Conservation (phyloP, 495 filamentous ascomycete species). For the Parmelia sp. region DNA sequence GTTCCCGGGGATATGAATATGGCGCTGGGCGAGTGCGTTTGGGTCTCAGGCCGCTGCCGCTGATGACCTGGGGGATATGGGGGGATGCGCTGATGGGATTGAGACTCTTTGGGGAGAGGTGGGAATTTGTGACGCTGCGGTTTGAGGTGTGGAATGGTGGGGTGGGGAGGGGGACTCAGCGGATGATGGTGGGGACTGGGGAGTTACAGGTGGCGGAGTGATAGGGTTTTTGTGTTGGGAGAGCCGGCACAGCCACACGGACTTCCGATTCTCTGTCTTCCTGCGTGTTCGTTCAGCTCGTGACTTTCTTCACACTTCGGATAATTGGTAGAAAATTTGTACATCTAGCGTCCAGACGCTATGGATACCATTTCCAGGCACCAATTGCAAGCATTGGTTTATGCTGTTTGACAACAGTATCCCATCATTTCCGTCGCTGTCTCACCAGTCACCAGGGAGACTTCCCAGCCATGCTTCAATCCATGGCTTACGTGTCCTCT, state of each 20-base stretch:
- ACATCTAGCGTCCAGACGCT: too few species aligned
- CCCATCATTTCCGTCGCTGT: neutral
- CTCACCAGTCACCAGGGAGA: too few species aligned
- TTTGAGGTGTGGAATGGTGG: neutral
- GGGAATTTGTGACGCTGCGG: neutral
- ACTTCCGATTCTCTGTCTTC: too few species aligned
- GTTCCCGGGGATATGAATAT: neutral
- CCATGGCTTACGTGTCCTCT: neutral
- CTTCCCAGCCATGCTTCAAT: too few species aligned
- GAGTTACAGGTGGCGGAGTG: neutral
- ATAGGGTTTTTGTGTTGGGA: neutral
- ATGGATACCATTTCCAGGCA: too few species aligned
- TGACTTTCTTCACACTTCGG: too few species aligned
- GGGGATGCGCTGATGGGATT: neutral
- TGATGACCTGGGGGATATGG: neutral
- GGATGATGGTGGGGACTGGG: neutral
- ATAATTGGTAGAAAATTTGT: too few species aligned
- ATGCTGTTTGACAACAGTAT: neutral
- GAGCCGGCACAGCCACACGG: too few species aligned
- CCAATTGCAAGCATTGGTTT: neutral
- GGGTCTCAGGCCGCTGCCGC: neutral
- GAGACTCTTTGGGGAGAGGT: neutral
- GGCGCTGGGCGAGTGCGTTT: too few species aligned
- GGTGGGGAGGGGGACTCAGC: neutral
- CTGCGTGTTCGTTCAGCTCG: too few species aligned